phyloP scores from a whole-genome alignment of 495 filamentous ascomycete genomes.

The Neurospora hispaniola region DNA sequence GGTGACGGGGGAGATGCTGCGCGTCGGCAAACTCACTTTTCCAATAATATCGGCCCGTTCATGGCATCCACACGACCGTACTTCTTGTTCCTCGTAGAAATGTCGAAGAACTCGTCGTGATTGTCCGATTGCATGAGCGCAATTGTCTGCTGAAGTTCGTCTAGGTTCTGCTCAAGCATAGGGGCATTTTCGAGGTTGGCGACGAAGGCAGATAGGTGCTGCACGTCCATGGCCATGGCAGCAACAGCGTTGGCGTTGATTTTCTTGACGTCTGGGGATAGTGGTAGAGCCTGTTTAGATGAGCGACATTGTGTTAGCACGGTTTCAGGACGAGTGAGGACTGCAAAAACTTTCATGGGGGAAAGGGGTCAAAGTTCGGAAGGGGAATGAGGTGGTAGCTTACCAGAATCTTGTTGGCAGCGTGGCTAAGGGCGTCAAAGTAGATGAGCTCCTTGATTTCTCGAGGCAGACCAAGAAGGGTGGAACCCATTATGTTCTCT shows the following conservation, averaged over 20 bases:
- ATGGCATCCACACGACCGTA: slow-evolving; percentile 86
- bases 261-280: slow-evolving; percentile 64
- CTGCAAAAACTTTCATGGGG: background rate
- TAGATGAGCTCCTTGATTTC: slow-evolving; percentile 97
- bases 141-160: slow-evolving; percentile 87
- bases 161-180: slow-evolving; percentile 74
- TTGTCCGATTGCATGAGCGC: slow-evolving; percentile 76
- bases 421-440: slow-evolving; percentile 89
- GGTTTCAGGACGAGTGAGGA: background rate
- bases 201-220: slow-evolving; percentile 76
- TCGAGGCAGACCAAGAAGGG: slow-evolving; percentile 76
- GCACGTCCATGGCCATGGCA: slow-evolving; percentile 70
- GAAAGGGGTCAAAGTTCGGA: background rate
- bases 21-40: slow-evolving; percentile 53
- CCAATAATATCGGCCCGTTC: slow-evolving; percentile 73
- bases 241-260: slow-evolving; percentile 82
- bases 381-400: slow-evolving; percentile 5
- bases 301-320: background rate
- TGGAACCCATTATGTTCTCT: slow-evolving; percentile 94
- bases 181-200: slow-evolving; percentile 63
- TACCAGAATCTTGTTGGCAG: slow-evolving; percentile 76
- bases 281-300: slow-evolving; percentile 54
- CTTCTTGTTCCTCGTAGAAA: slow-evolving; percentile 74
- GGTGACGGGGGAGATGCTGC: background rate
- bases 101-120: slow-evolving; percentile 89